phyloP scores from a whole-genome alignment of 352 stramenopile genomes.

The Globisporangium yorkense region DNA sequence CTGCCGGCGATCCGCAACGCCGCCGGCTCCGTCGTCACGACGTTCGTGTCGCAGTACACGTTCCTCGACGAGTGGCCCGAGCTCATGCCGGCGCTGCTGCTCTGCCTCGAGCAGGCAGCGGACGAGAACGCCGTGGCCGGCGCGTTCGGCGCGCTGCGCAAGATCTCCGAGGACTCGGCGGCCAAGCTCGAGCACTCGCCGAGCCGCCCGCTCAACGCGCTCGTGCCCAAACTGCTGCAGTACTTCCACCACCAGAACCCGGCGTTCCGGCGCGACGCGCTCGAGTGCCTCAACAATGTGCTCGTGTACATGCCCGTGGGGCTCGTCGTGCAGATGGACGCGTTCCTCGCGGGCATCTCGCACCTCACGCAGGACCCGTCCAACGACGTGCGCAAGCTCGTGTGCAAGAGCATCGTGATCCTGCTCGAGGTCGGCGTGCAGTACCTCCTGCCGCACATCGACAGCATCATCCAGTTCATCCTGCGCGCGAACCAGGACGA shows the following conservation, averaged over 20 bases:
- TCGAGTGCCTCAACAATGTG: conserved; percentile 89
- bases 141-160: conserved; percentile 80
- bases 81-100: conserved; percentile 70
- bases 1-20: conserved; percentile 68
- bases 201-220: conserved; percentile 77
- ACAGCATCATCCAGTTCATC: conserved; percentile 92
- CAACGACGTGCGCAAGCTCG: conserved; percentile 75
- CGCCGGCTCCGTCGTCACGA: conserved; percentile 74
- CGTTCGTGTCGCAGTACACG: conserved; percentile 83
- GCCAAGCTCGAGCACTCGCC: conserved; percentile 86
- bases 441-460: conserved; percentile 85
- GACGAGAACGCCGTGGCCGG: conserved; percentile 70
- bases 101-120: conserved; percentile 49
- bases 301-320: conserved; percentile 86
- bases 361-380: conserved; percentile 80
- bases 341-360: conserved; percentile 86
- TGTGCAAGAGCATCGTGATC: conserved; percentile 91
- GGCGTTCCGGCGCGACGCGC: conserved; percentile 74
- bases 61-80: conserved; percentile 87
- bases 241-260: conserved; percentile 84
- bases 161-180: conserved; percentile 89
- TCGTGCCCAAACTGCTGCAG: conserved; percentile 86
- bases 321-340: conserved; percentile 88
- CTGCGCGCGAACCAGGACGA: conserved; percentile 81
- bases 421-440: conserved; percentile 86